phyloP scores from a whole-genome alignment of 1,284 basidiomycete species.

The Gymnopus androsaceus region DNA sequence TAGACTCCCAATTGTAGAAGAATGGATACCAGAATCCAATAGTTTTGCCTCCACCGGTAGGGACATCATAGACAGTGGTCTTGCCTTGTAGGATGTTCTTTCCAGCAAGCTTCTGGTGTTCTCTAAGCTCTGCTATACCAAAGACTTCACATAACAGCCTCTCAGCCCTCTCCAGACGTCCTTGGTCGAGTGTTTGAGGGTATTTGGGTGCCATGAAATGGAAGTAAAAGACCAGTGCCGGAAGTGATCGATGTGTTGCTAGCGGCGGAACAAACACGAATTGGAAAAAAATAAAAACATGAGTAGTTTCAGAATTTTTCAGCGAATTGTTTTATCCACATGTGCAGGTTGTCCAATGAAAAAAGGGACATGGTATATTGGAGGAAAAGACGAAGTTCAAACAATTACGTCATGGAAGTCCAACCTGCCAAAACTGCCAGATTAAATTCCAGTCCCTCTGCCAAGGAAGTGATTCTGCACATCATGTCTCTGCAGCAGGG shows the following conservation, averaged over 20 bases:
- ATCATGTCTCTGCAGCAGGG: no score
- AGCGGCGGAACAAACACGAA: neutral
- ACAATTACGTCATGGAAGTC: no score
- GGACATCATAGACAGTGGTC: slow-evolving; percentile 15
- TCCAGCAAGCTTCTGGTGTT: slow-evolving; percentile 6
- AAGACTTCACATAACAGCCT: neutral
- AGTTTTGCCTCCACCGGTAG: slow-evolving; percentile 21
- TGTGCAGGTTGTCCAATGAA: no score
- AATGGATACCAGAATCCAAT: slow-evolving; percentile 18
- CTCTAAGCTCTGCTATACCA: neutral
- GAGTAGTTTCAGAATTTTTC: no score
- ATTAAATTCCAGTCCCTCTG: no score
- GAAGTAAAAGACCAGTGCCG: neutral
- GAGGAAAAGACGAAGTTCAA: no score
- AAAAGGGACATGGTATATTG: no score
- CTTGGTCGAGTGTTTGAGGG: neutral
- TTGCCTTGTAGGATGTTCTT: slow-evolving; percentile 13
- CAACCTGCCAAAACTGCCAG: no score
- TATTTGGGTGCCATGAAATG: neutral
- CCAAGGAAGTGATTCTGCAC: no score
- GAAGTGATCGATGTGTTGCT: no score
- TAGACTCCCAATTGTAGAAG: slow-evolving; percentile 20
- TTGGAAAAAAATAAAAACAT: neutral
- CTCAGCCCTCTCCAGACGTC: neutral
- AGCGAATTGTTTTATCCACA: no score